These are phyloP conservation scores for Fragaria iinumae DNA, from an alignment of 306 rosid genomes.

Conservation along the genomic window DNA sequence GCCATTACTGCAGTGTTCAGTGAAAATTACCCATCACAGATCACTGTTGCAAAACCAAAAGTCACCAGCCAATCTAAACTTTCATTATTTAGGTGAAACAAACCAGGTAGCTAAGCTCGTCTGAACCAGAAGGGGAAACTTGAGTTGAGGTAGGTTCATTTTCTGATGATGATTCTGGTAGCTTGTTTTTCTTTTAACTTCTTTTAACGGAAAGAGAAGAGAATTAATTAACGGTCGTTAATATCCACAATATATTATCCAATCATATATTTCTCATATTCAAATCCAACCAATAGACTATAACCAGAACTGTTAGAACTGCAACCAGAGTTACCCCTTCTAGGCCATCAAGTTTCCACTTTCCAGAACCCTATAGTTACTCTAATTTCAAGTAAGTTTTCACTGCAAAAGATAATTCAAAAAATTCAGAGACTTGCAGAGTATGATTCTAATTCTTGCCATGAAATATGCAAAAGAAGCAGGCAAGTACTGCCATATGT, in stretches of 20 bases:
- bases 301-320: not conserved
- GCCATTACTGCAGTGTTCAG: not conserved
- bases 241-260: not conserved
- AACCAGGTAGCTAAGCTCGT: not conserved
- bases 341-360: constrained; percentile 6
- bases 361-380: not conserved
- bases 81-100: not conserved
- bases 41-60: not conserved
- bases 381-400: not conserved
- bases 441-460: not conserved
- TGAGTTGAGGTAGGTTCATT: not conserved
- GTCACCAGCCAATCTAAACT: not conserved
- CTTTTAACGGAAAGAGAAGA: too few species aligned
- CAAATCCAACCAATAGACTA: not conserved
- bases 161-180: not conserved
- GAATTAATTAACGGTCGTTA: not conserved
- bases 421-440: not conserved
- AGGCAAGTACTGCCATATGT: not conserved
- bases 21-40: not conserved
- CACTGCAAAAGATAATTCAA: not conserved
- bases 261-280: not conserved
- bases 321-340: not conserved
- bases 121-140: not conserved
- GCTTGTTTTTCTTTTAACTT: not conserved
- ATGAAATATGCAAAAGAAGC: not conserved